Evolutionary conservation across 225 moss, liverwort and hornwort species (phyloP), one percentile per base, ranked within the genome.

Genomic region (Lunularia cruciata): DNA sequence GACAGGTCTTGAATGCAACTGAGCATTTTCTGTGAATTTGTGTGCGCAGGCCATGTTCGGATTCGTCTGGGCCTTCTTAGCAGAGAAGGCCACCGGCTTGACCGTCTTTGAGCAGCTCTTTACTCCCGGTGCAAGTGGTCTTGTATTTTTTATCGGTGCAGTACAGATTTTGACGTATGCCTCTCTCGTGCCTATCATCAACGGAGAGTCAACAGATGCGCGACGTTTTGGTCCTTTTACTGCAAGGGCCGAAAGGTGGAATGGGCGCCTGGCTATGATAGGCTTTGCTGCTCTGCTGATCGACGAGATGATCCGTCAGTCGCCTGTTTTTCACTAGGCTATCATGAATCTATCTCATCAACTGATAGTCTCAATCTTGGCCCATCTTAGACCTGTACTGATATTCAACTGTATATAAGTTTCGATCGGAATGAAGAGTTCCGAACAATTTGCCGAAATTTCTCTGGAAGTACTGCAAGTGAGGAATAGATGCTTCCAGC

Each of bases 51-150:
- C 76, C 10, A 76, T 70, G 70, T 3, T 76, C 53, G 70, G 76
- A 1, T 56, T 76, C 3, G 70, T 57, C 9, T 70, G 70, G 76
- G 64, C 76, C 5, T 20, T 64, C 18, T 1, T 70, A 7, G 76
- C 70, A 0, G 76, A 76, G 76, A 76, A 65, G 70, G 36, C 47
- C 35, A 63, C 70, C 2, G 70, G 76, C 19, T 36, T 76, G 19
- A 70, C 46, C 0, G 70, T 76, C 6, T 32, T 37, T 13, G 45
- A 76, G 37, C 70, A 76, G 36, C 35, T 76, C 1, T 42, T 52
- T 20, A 28, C 1, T 1, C 49, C 35, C 0, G 46, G 22, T 40
- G 45, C 59, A 4, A 30, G 47, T 18, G 65, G 65, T 28, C 47
- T 65, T 3, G 48, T 65, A 4, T 47, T 48, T 30, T 72, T 51